Evolutionary conservation across 1,139 yeast species (phyloP).

Genomic region (Arxiozyma heterogenica): DNA sequence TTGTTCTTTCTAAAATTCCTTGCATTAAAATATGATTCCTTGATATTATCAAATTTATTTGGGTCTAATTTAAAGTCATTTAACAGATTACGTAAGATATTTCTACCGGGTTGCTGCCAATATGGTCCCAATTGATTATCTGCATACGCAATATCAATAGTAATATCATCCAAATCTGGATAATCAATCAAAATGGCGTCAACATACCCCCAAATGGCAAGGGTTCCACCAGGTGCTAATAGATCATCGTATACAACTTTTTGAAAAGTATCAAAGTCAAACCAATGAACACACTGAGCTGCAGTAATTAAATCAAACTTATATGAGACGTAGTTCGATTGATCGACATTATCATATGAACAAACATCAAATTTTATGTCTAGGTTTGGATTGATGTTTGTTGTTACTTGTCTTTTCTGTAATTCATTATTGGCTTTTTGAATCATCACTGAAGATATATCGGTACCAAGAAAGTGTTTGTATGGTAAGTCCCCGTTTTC

Average conservation of each 20-base stretch:
- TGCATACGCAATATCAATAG: constrained; percentile 32
- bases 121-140: constrained; percentile 52
- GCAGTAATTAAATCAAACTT: constrained; percentile 53
- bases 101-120: constrained; percentile 71
- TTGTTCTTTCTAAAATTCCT: constrained; percentile 18
- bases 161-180: constrained; percentile 33
- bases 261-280: constrained; percentile 48
- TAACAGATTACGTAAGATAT: constrained; percentile 39
- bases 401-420: neutral
- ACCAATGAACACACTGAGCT: constrained; percentile 80
- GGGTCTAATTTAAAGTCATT: constrained; percentile 39
- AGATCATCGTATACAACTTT: constrained; percentile 37
- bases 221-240: constrained; percentile 51
- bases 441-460: constrained; percentile 59
- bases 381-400: neutral
- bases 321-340: constrained; percentile 9
- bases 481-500: constrained; percentile 21
- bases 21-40: constrained; percentile 35
- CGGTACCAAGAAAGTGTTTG: constrained; percentile 51
- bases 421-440: constrained; percentile 33
- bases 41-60: constrained; percentile 35
- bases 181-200: constrained; percentile 48
- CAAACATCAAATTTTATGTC: constrained; percentile 23
- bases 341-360: constrained; percentile 26
- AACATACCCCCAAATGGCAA: constrained; percentile 73